A percentile compares a stretch with the other conserved stretches of the same genome.
Evolutionary conservation across 1,284 basidiomycete genomes (phyloP).

Genomic region (Ganoderma lingzhi): DNA sequence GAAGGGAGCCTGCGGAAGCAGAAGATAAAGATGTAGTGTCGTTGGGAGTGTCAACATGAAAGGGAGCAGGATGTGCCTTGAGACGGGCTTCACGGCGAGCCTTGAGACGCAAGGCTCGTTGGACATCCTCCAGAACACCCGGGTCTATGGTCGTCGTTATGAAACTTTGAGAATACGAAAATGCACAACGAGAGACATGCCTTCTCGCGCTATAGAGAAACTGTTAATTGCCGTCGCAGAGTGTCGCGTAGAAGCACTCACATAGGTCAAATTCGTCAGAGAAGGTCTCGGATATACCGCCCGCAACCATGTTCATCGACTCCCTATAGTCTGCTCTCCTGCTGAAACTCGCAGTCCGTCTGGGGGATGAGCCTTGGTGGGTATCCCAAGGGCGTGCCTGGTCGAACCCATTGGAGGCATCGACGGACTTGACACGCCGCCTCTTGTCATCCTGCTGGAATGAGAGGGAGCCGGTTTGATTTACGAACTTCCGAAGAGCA

Average conservation of each 20-base stretch:
- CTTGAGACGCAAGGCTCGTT: slow-evolving; percentile 73
- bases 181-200: slow-evolving; percentile 44
- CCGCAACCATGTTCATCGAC: slow-evolving; percentile 20
- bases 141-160: slow-evolving; percentile 57
- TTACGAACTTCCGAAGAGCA: slow-evolving; percentile 27
- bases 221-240: slow-evolving; percentile 8
- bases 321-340: slow-evolving; percentile 30
- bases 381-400: slow-evolving; percentile 27
- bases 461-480: slow-evolving; percentile 22
- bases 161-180: slow-evolving; percentile 16
- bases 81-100: slow-evolving; percentile 74
- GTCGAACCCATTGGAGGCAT: slow-evolving; percentile 28
- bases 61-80: slow-evolving; percentile 45
- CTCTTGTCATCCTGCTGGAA: slow-evolving; percentile 36
- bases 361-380: slow-evolving; percentile 22
- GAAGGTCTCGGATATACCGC: slow-evolving; percentile 46
- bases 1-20: slow-evolving; percentile 45
- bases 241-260: slow-evolving; percentile 44
- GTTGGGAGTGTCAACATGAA: slow-evolving; percentile 35
- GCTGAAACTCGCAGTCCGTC: slow-evolving; percentile 30
- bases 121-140: slow-evolving; percentile 76
- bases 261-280: slow-evolving; percentile 79
- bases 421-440: slow-evolving; percentile 43
- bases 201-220: slow-evolving; percentile 67
- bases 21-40: slow-evolving; percentile 39